These are phyloP conservation scores for Pachyrhizus erosus DNA, from an alignment of 306 rosid genomes.

Conservation along the genomic window DNA sequence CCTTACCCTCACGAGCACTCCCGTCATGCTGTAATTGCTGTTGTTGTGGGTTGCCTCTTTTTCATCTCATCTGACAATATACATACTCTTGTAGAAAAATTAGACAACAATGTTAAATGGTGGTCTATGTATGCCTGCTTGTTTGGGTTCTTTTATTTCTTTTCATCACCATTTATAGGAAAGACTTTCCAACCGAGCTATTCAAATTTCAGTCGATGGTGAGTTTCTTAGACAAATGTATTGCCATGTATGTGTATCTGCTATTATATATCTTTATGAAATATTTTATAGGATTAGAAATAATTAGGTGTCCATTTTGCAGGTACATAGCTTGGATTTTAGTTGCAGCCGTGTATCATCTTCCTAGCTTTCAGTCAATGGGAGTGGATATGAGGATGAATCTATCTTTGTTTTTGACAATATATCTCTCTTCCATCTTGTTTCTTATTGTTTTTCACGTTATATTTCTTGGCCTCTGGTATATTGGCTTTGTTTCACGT, in stretches of 20 bases:
- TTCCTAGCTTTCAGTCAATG: slow-evolving; percentile 97
- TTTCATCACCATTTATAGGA: slow-evolving; percentile 95
- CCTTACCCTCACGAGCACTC: slow-evolving; percentile 99
- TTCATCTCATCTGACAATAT: slow-evolving; percentile 97
- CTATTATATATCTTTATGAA: not conserved
- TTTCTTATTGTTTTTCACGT: slow-evolving; percentile 91
- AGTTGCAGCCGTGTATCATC: slow-evolving; percentile 98
- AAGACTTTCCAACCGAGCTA: slow-evolving; percentile 97
- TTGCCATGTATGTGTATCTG: not conserved
- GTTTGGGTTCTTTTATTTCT: slow-evolving; percentile 95
- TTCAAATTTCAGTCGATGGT: slow-evolving; percentile 99
- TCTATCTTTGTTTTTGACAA: slow-evolving; percentile 82
- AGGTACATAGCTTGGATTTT: slow-evolving; percentile 95
- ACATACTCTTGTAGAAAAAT: slow-evolving; percentile 86
- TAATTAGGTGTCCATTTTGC: slow-evolving; percentile 44
- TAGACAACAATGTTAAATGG: slow-evolving; percentile 94
- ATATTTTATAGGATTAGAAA: slow-evolving; percentile 30
- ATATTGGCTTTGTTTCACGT: slow-evolving; percentile 94
- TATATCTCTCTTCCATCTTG: slow-evolving; percentile 82
- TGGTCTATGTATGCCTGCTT: slow-evolving; percentile 95
- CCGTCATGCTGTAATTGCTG: slow-evolving; percentile 96
- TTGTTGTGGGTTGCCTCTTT: slow-evolving; percentile 90
- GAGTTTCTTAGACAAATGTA: slow-evolving; percentile 46
- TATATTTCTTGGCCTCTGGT: slow-evolving; percentile 90
- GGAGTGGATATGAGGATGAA: slow-evolving; percentile 98